Evolutionary conservation across 345 rosid species (phyloP).

Genomic region (Alliaria petiolata): DNA sequence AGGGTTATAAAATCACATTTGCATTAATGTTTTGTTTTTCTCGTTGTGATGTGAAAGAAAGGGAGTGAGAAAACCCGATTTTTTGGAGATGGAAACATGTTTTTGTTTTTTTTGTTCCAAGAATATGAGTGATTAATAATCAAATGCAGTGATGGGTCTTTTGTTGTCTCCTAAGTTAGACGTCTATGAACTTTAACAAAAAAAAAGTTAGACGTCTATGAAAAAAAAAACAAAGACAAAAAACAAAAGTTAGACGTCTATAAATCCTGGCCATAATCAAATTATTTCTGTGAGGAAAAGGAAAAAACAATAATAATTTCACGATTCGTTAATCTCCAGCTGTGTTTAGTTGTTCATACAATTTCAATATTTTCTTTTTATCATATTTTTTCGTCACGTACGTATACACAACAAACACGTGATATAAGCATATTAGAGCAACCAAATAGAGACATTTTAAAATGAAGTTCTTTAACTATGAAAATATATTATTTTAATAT

Average conservation of each 20-base stretch:
- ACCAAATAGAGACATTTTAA: too few relatives aligned
- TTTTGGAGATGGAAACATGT: slow-evolving; percentile 1
- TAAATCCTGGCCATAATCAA: slow-evolving; percentile 24
- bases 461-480: too few relatives aligned
- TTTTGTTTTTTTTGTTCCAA: not conserved
- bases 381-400: slow-evolving; percentile 6
- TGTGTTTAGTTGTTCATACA: slow-evolving; percentile 44
- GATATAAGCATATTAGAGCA: slow-evolving; percentile 18
- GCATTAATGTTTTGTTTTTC: not conserved
- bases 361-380: not conserved
- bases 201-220: too few relatives aligned
- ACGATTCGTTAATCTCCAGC: slow-evolving; percentile 43
- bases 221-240: too few relatives aligned
- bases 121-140: slow-evolving; percentile 18
- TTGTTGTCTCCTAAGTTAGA: slow-evolving; percentile 41
- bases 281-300: not conserved
- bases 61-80: slow-evolving; percentile 27
- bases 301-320: slow-evolving; percentile 3
- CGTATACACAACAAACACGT: slow-evolving; percentile 27
- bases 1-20: slow-evolving; percentile 17
- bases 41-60: slow-evolving; percentile 10
- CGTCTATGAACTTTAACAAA: too few relatives aligned
- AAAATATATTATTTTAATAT: too few relatives aligned
- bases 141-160: slow-evolving; percentile 22
- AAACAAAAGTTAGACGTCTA: too few relatives aligned